A percentile compares a stretch with the other conserved stretches of the same genome.
Conservation (phyloP, 2,329 filamentous ascomycete species). For the Monosporascus sp. region DNA sequence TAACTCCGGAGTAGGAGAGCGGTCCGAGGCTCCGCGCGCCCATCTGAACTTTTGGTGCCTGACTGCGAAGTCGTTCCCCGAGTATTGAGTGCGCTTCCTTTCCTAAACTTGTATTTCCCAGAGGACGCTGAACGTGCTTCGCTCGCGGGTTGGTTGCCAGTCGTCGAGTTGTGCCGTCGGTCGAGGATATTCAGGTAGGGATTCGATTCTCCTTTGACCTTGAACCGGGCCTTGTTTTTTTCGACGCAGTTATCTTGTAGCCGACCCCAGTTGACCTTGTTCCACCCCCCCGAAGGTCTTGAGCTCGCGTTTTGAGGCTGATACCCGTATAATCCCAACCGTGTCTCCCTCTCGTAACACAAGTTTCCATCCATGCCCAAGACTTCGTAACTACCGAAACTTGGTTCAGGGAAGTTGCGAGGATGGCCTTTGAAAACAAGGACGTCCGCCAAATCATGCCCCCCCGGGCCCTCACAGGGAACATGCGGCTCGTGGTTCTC, state of each 20-base stretch:
- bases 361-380: conserved; percentile 57
- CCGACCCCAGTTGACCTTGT: conserved; percentile 62
- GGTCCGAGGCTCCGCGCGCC: conserved; percentile 49
- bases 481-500: conserved; percentile 52
- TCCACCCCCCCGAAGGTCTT: conserved; percentile 49
- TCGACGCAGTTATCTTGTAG: conserved; percentile 62
- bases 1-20: conserved; percentile 73
- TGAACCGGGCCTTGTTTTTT: conserved; percentile 62
- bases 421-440: conserved; percentile 60
- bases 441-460: conserved; percentile 55
- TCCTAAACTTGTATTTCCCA: conserved; percentile 11
- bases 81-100: neutral
- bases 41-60: conserved; percentile 8
- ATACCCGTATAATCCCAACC: conserved; percentile 63
- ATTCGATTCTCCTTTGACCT: conserved; percentile 37
- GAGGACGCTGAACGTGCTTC: conserved; percentile 9
- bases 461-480: conserved; percentile 60
- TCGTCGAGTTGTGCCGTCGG: conserved; percentile 20
- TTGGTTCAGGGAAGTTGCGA: conserved; percentile 51
- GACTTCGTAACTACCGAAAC: conserved; percentile 58
- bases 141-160: conserved; percentile 7
- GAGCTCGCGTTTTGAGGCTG: conserved; percentile 43
- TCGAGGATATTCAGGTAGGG: conserved; percentile 37
- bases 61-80: conserved; percentile 5
- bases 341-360: conserved; percentile 64